Base-by-base conservation (phyloP, 2,329 filamentous ascomycete species). In the Neocatenulostroma microsporum region DNA sequence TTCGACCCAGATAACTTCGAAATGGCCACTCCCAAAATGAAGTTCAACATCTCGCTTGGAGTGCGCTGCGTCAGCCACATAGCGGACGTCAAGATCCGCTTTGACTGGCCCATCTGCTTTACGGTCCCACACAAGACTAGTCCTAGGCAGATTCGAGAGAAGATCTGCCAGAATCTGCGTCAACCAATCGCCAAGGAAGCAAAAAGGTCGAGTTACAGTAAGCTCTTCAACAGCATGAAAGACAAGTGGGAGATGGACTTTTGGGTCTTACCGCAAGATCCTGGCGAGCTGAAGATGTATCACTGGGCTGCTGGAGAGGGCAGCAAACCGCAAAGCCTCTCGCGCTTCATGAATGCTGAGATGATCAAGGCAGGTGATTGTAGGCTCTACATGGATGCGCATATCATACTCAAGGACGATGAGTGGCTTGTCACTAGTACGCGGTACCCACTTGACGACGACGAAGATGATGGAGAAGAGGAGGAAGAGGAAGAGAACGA, bases 261-360 rank as follows among this genome's bases (percentile, higher is more conserved):
- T 8, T 34, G 32, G 32, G 21, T 15, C 14, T 15, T 34, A 23
- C 32, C 20, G 23, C 32, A 34, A 23, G 23, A 34, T 11, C 32
- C 32, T 12, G 21, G 15, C n/a, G 21, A 14, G 3, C 4, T 4
- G 20, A 5, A 3, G 21, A 13, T 25, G 21, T 5, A 8, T 26
- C n/a, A 26, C 32, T 11, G 18, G 11, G 20, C 18, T 21, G 3
- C 9, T 14, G 20, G 18, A 32, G 3, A 18, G 7, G 21, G 11
- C n/a, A 5, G 3, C 14, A 13, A 34, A 14, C n/a, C 17, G 21
- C n/a, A n/a, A n/a, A n/a, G n/a, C n/a, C 12, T 12, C 14, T n/a
- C 18, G 20, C 11, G 23, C 3, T 21, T 11, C 11, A 9, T 32
- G 30, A 32, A 21, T 11, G 14, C 4, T 21, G 30, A 5, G 30